A percentile compares a stretch with the other conserved stretches of the same genome.
Evolutionary conservation across 2,329 filamentous ascomycete species (phyloP).

Genomic region (Paraphoma sp.): DNA sequence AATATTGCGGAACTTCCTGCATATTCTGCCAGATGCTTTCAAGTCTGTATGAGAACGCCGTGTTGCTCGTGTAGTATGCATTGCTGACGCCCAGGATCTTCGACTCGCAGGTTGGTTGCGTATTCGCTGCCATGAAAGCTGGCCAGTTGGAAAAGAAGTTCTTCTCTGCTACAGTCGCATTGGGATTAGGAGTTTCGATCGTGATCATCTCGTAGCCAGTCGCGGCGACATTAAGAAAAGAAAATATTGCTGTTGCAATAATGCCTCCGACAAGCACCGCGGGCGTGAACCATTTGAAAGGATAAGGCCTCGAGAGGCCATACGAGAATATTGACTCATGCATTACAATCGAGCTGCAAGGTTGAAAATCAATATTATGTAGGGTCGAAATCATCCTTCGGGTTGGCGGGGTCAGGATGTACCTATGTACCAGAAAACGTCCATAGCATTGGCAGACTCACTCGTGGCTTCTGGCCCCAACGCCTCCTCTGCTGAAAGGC

Average conservation of each 20-base stretch:
- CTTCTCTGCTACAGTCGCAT: background rate
- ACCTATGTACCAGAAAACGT: background rate
- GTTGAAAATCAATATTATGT: background rate
- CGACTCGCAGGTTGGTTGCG: background rate
- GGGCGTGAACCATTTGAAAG: background rate
- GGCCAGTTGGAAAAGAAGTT: background rate
- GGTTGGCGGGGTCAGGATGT: background rate
- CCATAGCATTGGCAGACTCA: background rate
- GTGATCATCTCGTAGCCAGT: background rate
- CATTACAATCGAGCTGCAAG: background rate
- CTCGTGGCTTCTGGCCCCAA: background rate
- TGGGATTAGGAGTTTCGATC: background rate
- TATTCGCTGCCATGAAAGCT: background rate
- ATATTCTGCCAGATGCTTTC: background rate
- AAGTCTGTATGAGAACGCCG: background rate
- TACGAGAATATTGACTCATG: background rate
- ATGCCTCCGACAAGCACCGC: background rate
- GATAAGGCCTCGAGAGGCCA: background rate
- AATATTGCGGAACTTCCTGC: background rate
- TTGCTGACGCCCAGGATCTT: background rate
- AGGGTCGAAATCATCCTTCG: background rate
- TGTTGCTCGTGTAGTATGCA: background rate
- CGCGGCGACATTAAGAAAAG: background rate
- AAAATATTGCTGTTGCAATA: background rate
- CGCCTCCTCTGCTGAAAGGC: background rate